Base-by-base conservation (phyloP, 306 rosid genomes). In the Prunus fruticosa region DNA sequence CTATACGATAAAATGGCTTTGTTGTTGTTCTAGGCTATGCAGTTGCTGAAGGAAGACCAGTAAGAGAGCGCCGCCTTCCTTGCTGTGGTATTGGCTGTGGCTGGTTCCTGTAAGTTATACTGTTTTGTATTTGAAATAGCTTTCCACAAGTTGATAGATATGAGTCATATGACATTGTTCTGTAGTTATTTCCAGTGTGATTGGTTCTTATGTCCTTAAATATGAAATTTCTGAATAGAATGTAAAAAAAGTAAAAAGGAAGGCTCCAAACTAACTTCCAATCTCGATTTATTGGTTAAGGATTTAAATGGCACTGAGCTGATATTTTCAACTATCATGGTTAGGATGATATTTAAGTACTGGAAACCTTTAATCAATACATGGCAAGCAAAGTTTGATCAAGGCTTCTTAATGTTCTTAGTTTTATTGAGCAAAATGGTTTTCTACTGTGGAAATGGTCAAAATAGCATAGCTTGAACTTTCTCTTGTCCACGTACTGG, bases 21-120 rank as follows among this genome's bases (percentile, higher is more conserved):
- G 49, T 58, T 79, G 74, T 65, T 63, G 12, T 38, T 73, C 43
- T 58, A 90, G 97, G 93, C 53, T 92, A 95, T 75, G 97, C 89
- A 19, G 82, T 95, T 81, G 97, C 91, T 25, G 97, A 95, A 83
- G 99, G 99, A 79, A 86, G 87, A 78, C 97, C 96, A 20, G 87
- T 92, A 64, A 87, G 93, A 81, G 93, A 83, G 79, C 86, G 56
- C 2, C 97, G 96, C 56, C 99, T 95, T 78, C 91, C 93, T 69
- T 95, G 97, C 82, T 95, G 99, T 79, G 99, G 99, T 73, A 7
- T 84, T 73, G 99, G 98, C 58, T 27, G 76, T 18, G 99, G 97
- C 75, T 95, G 99, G 99, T 87, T 74, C 84, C 73, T 95, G 99
- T 95, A 89, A 92, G 99, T 85, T 69, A 20, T 13, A 65, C 3